phyloP scores from a whole-genome alignment of 2,329 filamentous ascomycete genomes.

The Dothiorella sarmentorum region DNA sequence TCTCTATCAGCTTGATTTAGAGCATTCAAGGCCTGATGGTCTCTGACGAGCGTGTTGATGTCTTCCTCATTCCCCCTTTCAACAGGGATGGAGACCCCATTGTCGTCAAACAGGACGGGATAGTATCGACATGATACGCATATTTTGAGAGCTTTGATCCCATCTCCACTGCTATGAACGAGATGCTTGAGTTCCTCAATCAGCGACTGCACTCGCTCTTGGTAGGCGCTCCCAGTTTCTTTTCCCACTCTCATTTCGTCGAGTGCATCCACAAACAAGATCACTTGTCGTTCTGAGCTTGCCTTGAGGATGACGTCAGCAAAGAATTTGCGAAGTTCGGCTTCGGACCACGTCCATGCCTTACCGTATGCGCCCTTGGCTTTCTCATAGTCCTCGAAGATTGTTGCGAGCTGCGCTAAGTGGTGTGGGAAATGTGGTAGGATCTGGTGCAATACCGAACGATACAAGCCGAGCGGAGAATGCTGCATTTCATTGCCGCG shows the following conservation, averaged over 20 bases:
- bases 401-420: neutral
- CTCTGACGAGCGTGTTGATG: neutral
- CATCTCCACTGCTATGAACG: neutral
- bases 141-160: too few relatives aligned
- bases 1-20: fast-evolving
- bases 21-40: neutral
- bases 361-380: neutral
- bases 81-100: neutral
- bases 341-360: neutral
- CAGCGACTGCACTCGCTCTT: neutral
- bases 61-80: neutral
- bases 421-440: neutral
- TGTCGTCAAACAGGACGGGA: neutral
- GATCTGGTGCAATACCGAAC: neutral
- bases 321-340: neutral
- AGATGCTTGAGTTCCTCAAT: neutral
- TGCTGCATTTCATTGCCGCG: neutral
- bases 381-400: neutral
- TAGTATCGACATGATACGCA: neutral
- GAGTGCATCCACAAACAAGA: neutral
- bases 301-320: neutral
- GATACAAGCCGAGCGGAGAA: neutral
- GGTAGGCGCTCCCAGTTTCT: neutral
- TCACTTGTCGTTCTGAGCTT: neutral
- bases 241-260: neutral